Evolutionary conservation across 495 filamentous ascomycete species (phyloP), one percentile per base, ranked within the genome.

Genomic region (Parachaetomium inaequale): DNA sequence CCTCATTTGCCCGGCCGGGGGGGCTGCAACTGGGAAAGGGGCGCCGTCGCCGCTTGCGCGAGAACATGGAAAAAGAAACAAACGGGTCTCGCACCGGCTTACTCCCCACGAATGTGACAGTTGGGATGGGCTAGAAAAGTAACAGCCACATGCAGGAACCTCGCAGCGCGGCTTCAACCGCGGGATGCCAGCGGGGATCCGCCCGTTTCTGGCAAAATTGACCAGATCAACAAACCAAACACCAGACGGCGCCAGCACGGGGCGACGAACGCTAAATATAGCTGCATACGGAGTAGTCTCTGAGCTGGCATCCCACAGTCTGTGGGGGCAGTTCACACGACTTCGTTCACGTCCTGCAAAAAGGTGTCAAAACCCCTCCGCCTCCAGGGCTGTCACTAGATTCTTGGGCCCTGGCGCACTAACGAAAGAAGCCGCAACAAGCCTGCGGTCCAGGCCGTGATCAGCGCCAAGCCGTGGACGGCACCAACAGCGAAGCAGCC

Each of bases 401-500:
- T 55, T 42, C 23, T 36, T 14, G 34, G 21, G 34, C 21, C 31
- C 52, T 23, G 38, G 10, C 55, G 8, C 29, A 45, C 40, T 32
- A 58, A 32, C 40, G 55, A 38, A 36, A 49, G 43, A 49, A 49
- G 31, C 45, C 25, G 32, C 25, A 21, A 42, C 59, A 62, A 38
- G 21, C 47, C 49, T 61, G 56, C 59, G 61, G 64, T 65, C 49
- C 64, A 63, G 57, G 66, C 66, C 65, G 67, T 59, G 67, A 71
- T 71, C 67, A 69, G 60, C 65, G 69, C 67, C 66, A 71, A 67
- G 62, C 62, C 47, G 60, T 61, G 61, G 64, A 64, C 68, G 53
- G 69, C 63, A 63, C 55, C 47, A 63, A 62, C 62, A 59, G 57
- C 49, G 50, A 53, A 52, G 59, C 29, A 31, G 55, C 62, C 59